These are phyloP conservation scores for Arabidopsis suecica DNA, from an alignment of 345 rosid genomes.

Conservation along the genomic window DNA sequence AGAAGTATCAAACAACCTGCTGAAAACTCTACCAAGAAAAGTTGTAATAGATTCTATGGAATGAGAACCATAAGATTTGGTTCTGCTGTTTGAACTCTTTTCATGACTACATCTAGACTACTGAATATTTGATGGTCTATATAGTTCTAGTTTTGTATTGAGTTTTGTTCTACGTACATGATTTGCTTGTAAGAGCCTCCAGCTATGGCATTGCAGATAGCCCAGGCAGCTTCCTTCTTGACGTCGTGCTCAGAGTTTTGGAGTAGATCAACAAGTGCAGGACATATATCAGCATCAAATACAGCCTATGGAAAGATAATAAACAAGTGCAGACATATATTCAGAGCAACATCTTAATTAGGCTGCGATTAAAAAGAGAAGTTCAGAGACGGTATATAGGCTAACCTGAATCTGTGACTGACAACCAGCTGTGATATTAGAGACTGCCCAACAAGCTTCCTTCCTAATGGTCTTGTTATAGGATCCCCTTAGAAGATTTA, in stretches of 20 bases:
- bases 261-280: slow-evolving; percentile 55
- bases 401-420: slow-evolving; percentile 48
- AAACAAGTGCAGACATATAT: slow-evolving; percentile 12
- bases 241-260: slow-evolving; percentile 59
- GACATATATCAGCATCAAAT: slow-evolving; percentile 53
- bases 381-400: slow-evolving; percentile 2
- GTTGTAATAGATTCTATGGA: slow-evolving; percentile 11
- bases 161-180: slow-evolving; percentile 43
- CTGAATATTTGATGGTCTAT: slow-evolving; percentile 14
- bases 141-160: not conserved
- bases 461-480: slow-evolving; percentile 48
- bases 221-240: slow-evolving; percentile 54
- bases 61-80: slow-evolving; percentile 1
- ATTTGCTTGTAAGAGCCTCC: slow-evolving; percentile 65
- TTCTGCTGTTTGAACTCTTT: slow-evolving; percentile 5
- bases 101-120: slow-evolving; percentile 20
- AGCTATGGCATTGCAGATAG: slow-evolving; percentile 50
- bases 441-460: slow-evolving; percentile 50
- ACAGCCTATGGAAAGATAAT: slow-evolving; percentile 50
- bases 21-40: slow-evolving; percentile 15
- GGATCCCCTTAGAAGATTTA: slow-evolving; percentile 42
- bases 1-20: not conserved
- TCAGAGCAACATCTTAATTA: slow-evolving; percentile 1
- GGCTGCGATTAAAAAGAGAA: slow-evolving; percentile 13
- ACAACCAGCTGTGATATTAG: slow-evolving; percentile 56